phyloP scores from a whole-genome alignment of 495 filamentous ascomycete species.

The Podospora sp. region DNA sequence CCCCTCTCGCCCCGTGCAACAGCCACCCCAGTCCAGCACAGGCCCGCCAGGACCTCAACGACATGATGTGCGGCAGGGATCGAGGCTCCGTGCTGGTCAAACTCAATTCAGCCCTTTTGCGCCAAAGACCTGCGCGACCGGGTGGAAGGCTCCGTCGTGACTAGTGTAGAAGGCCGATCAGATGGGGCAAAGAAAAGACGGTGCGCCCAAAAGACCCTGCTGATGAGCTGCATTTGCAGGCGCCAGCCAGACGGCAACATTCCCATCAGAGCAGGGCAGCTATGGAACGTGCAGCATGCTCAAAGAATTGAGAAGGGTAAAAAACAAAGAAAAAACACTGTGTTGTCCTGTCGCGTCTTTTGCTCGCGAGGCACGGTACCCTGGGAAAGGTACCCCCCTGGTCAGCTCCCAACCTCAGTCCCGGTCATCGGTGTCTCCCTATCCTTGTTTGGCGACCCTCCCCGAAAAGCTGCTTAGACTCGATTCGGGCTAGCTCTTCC shows the following conservation, averaged over 20 bases:
- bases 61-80: slow-evolving; percentile 37
- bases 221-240: not conserved
- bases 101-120: slow-evolving; percentile 6
- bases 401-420: slow-evolving; percentile 16
- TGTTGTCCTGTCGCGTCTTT: not conserved
- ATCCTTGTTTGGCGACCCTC: slow-evolving; percentile 31
- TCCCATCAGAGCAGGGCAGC: not conserved
- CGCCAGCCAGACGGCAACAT: not conserved
- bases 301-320: not conserved
- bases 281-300: not conserved
- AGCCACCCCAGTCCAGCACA: too few species aligned
- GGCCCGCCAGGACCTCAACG: slow-evolving; percentile 3
- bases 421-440: slow-evolving; percentile 33
- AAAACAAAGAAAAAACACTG: too few species aligned
- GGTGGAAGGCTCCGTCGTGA: not conserved
- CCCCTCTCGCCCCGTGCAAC: not conserved
- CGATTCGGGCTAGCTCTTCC: slow-evolving; percentile 31
- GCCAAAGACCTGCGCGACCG: too few species aligned
- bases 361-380: not conserved
- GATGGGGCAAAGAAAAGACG: not conserved
- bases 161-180: too few species aligned
- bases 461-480: slow-evolving; percentile 20
- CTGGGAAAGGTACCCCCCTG: slow-evolving; percentile 21
- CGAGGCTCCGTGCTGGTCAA: slow-evolving; percentile 13
- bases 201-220: not conserved